Base-by-base conservation (phyloP, 331 rosid species). In the Quercus tomentella region DNA sequence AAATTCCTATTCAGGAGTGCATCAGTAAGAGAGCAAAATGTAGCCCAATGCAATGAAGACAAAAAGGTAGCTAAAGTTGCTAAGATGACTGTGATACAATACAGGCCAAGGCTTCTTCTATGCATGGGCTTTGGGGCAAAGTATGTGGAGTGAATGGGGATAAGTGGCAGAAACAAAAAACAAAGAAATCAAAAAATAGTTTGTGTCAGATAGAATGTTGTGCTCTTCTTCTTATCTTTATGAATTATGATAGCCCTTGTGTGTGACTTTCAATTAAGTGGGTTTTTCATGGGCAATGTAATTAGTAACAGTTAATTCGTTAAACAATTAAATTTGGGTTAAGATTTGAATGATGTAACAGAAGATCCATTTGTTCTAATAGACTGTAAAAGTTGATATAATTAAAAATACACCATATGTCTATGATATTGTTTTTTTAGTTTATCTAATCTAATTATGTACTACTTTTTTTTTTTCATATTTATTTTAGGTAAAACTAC, bases 101-200 rank as follows among this genome's bases (percentile, higher is more conserved):
- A 85, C 75, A 86, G 72, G 68, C 92, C 88, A 37, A 84, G 88
- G 65, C 26, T 76, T 69, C 73, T 83, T 35, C 86, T 83, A 31
- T 91, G 97, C 74, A 70, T 90, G 85, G 96, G 90, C 45, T 82
- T 65, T 58, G 79, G 79, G 77, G 23, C 80, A 78, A 41, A 79
- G 54, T 25, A 80, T 56, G 79, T 37, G 6, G 79, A 79, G 81
- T 83, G 84, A 78, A 72, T 61, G 37, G 76, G 16, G 61, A 67
- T 37, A 18, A 54, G 26, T 58, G 26, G 45, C 49, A 65, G 22
- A 17, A 43, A 41, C 49, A 41, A 41, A 9, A 41, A 9, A 41
- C 55, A 12, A 49, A 3, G 17, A 49, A 49, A 49, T 1, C 4
- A 49, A 49, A 14, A 49, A 49, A 49, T 49, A 49, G n/a, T 17